Evolutionary conservation across 352 stramenopile genomes (phyloP).

Genomic region (Globisporangium camurandrum): DNA sequence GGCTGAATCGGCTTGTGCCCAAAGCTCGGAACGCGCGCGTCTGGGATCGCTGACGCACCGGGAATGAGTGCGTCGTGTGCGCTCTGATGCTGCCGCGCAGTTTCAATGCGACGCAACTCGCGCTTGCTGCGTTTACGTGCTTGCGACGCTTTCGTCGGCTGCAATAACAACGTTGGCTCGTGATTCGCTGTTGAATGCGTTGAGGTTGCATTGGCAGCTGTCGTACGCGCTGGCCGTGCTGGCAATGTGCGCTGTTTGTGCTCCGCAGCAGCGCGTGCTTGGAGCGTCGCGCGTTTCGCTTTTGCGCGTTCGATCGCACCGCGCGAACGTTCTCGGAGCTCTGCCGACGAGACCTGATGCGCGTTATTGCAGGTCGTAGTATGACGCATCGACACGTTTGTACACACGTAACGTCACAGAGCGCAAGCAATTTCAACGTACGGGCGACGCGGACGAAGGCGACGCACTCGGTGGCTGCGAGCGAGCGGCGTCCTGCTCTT

Average conservation of each 20-base stretch:
- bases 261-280: conserved; percentile 29
- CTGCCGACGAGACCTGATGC: conserved; percentile 37
- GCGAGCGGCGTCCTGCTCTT: conserved; percentile 45
- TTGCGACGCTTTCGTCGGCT: conserved; percentile 47
- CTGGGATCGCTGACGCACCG: conserved; percentile 28
- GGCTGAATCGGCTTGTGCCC: conserved; percentile 59
- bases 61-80: conserved; percentile 54
- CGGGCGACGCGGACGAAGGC: conserved; percentile 14
- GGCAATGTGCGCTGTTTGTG: conserved; percentile 31
- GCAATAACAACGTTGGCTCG: conserved; percentile 17
- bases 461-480: conserved; percentile 13
- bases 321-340: conserved; percentile 39
- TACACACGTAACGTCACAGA: neutral
- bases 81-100: conserved; percentile 28
- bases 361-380: too few species aligned
- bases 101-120: conserved; percentile 27
- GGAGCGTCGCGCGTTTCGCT: conserved; percentile 34
- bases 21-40: conserved; percentile 66
- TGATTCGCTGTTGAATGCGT: neutral
- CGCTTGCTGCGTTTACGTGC: conserved; percentile 37
- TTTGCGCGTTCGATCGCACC: conserved; percentile 53
- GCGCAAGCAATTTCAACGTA: conserved; percentile 8
- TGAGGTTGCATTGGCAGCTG: neutral
- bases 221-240: conserved; percentile 20
- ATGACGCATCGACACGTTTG: too few species aligned